phyloP scores from a whole-genome alignment of 2,329 filamentous ascomycete species.

The Chrysoporthe puriensis region DNA sequence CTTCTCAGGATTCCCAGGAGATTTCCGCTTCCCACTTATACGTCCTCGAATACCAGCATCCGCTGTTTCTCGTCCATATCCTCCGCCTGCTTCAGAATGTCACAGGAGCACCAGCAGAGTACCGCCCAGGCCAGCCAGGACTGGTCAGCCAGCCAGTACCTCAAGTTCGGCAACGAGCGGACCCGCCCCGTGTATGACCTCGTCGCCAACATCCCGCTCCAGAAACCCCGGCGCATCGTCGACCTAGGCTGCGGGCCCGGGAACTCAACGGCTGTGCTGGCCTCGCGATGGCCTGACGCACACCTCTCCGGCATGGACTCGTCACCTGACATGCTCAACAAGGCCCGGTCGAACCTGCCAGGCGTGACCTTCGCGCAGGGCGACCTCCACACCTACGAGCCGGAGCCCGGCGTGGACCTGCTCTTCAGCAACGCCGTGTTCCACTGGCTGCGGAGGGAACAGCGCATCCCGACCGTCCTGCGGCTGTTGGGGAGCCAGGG shows the following conservation, averaged over 20 bases:
- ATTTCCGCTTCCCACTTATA: not conserved
- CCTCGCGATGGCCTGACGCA: constrained; percentile 50
- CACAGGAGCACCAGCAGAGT: constrained; percentile 8
- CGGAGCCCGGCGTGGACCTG: constrained; percentile 42
- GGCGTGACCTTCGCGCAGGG: constrained; percentile 48
- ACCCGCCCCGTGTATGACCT: constrained; percentile 58
- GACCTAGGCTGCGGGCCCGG: constrained; percentile 65
- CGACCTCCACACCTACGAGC: constrained; percentile 48
- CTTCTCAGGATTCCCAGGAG: not conserved
- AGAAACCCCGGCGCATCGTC: constrained; percentile 48
- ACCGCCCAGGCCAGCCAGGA: constrained; percentile 33
- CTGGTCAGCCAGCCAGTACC: constrained; percentile 62
- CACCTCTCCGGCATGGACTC: constrained; percentile 56
- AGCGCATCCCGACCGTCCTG: constrained; percentile 50
- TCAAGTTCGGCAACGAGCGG: constrained; percentile 57
- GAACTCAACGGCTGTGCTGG: constrained; percentile 58
- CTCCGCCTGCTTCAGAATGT: constrained; percentile 13
- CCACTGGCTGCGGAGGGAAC: constrained; percentile 54
- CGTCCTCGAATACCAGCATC: not conserved
- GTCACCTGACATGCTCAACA: constrained; percentile 57
- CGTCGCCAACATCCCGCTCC: constrained; percentile 49
- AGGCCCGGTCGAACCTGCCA: constrained; percentile 47
- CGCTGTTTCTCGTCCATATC: not conserved
- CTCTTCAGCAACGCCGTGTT: constrained; percentile 62
- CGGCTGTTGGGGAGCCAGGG: constrained; percentile 45